These are phyloP conservation scores for Paspalum vaginatum DNA, from an alignment of 176 grass and related monocot genomes.

Conservation along the genomic window DNA sequence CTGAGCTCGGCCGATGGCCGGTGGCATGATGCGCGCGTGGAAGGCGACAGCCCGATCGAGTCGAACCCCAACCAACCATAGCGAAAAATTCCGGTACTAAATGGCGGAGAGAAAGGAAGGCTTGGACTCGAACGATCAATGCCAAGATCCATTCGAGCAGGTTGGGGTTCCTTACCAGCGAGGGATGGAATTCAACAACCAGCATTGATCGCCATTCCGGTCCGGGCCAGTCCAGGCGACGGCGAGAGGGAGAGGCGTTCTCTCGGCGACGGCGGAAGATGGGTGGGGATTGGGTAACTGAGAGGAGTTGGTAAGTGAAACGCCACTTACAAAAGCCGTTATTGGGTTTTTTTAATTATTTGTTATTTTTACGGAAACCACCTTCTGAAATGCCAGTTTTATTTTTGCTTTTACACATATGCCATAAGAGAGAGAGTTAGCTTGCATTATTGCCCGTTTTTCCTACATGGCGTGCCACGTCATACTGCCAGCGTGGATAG, in stretches of 20 bases:
- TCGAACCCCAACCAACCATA: background rate
- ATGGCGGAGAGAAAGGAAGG: background rate
- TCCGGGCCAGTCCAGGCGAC: background rate
- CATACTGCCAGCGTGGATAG: too few relatives aligned
- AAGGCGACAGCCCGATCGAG: background rate
- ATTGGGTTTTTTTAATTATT: too few relatives aligned
- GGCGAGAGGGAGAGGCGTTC: background rate
- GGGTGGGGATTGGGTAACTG: too few relatives aligned
- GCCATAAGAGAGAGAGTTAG: too few relatives aligned
- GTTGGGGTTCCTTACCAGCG: background rate
- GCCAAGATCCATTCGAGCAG: background rate
- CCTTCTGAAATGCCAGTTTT: too few relatives aligned
- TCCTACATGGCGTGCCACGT: too few relatives aligned
- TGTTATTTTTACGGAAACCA: too few relatives aligned
- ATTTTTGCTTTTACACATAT: too few relatives aligned
- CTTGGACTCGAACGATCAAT: background rate
- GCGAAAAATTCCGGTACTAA: background rate
- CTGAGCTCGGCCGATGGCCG: background rate
- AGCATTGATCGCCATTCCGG: background rate
- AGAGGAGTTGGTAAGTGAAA: background rate
- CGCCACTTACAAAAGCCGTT: too few relatives aligned
- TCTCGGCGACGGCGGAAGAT: background rate
- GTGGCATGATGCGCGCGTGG: background rate
- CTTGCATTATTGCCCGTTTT: too few relatives aligned
- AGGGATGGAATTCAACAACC: background rate